These are phyloP conservation scores for Batrachochytrium dendrobatidis DNA, from an alignment of 371 early-diverging fungal genomes.

Conservation along the genomic window DNA sequence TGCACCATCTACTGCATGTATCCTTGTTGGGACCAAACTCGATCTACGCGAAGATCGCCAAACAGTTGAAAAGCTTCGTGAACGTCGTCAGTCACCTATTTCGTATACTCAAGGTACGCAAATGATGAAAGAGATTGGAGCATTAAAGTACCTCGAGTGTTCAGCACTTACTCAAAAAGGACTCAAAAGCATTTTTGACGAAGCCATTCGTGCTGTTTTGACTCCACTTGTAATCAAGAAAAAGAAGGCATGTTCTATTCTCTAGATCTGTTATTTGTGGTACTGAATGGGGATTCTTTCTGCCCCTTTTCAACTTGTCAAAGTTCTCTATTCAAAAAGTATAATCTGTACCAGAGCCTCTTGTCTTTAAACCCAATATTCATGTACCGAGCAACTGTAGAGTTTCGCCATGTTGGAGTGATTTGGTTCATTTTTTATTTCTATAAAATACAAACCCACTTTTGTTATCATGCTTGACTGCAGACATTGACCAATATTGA, in stretches of 20 bases:
- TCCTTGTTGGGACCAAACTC: constrained; percentile 94
- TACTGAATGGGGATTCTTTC: too few species aligned
- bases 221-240: constrained; percentile 11
- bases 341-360: too few species aligned
- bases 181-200: constrained; percentile 93
- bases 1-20: constrained; percentile 86
- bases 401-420: too few species aligned
- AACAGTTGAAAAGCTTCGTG: constrained; percentile 71
- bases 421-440: too few species aligned
- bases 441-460: too few species aligned
- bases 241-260: constrained; percentile 2
- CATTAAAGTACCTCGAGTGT: constrained; percentile 92
- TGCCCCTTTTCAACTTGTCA: too few species aligned
- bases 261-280: too few species aligned
- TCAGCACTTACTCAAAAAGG: constrained; percentile 95
- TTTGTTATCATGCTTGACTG: too few species aligned
- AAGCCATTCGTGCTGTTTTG: constrained; percentile 89
- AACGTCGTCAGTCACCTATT: constrained; percentile 81
- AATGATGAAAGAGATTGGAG: constrained; percentile 82
- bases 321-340: too few species aligned
- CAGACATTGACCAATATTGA: too few species aligned
- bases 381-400: too few species aligned
- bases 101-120: constrained; percentile 74
- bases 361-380: too few species aligned
- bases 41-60: constrained; percentile 91